A percentile compares a stretch with the other conserved stretches of the same genome.
Conservation (phyloP, 2,329 filamentous ascomycete genomes). For the Atkinsonella hypoxylon region DNA sequence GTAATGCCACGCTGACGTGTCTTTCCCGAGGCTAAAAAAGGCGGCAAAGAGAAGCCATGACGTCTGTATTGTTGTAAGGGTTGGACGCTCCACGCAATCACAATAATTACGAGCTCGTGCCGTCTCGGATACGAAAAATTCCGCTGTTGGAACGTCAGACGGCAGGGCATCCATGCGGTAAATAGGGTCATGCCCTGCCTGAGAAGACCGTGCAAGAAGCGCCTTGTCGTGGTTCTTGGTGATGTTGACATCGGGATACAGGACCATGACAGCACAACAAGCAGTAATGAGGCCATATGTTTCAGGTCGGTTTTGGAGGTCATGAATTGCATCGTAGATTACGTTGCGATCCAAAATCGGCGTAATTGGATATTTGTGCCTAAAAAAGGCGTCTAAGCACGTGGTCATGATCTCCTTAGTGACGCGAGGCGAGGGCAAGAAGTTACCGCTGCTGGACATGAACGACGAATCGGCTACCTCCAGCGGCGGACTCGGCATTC, state of each 20-base stretch:
- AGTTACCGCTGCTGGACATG: slow-evolving; percentile 6
- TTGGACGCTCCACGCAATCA: slow-evolving; percentile 15
- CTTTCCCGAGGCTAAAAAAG: slow-evolving; percentile 18
- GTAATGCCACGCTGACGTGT: slow-evolving; percentile 23
- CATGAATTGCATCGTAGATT: slow-evolving; percentile 9
- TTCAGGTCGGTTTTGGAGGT: slow-evolving; percentile 9
- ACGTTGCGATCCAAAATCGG: slow-evolving; percentile 17
- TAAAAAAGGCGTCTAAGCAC: slow-evolving; percentile 20
- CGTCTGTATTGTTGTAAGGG: slow-evolving; percentile 17
- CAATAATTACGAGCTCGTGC: slow-evolving; percentile 14
- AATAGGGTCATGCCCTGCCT: too few relatives aligned
- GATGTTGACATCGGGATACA: slow-evolving; percentile 16
- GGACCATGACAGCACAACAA: slow-evolving; percentile 17
- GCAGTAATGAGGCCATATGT: slow-evolving; percentile 17
- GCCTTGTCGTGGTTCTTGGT: background rate
- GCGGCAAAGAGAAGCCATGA: slow-evolving; percentile 22
- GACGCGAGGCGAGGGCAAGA: background rate
- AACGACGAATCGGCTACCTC: background rate
- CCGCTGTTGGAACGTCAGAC: slow-evolving; percentile 5
- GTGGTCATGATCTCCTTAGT: slow-evolving; percentile 10
- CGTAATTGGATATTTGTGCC: slow-evolving; percentile 23
- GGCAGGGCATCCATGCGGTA: background rate
- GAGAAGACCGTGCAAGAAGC: background rate
- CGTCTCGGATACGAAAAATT: slow-evolving; percentile 17
- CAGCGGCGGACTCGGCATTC: background rate